phyloP scores from a whole-genome alignment of 345 rosid species.

The Acer campestre region DNA sequence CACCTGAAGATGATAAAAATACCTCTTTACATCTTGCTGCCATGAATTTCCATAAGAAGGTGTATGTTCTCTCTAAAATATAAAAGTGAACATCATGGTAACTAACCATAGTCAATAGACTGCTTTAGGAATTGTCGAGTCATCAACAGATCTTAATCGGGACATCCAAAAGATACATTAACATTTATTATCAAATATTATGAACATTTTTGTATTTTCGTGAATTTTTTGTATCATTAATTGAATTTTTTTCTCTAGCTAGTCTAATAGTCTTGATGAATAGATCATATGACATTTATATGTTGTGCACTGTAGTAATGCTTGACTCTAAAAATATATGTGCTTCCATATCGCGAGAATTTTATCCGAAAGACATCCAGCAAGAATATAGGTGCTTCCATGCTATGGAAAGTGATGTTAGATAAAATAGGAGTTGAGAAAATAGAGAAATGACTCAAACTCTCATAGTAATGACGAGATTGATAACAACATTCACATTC shows the following conservation, averaged over 20 bases:
- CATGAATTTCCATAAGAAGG: background rate
- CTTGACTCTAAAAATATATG: too few relatives aligned
- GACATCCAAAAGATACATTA: slow-evolving; percentile 1
- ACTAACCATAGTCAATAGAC: background rate
- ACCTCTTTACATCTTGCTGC: background rate
- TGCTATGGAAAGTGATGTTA: too few relatives aligned
- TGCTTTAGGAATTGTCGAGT: background rate
- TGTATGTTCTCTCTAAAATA: background rate
- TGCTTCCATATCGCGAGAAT: too few relatives aligned
- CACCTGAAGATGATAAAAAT: background rate
- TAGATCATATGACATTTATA: too few relatives aligned
- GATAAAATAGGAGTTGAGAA: background rate
- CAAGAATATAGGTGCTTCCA: too few relatives aligned
- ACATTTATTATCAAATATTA: background rate
- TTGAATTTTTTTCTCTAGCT: background rate
- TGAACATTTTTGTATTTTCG: too few relatives aligned
- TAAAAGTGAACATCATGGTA: background rate
- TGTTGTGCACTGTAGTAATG: too few relatives aligned
- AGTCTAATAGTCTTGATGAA: too few relatives aligned
- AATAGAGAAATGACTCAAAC: slow-evolving; percentile 9
- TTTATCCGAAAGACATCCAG: too few relatives aligned
- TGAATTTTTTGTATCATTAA: too few relatives aligned
- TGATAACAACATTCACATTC: background rate
- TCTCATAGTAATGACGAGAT: background rate
- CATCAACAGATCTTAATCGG: too few relatives aligned